phyloP scores from a whole-genome alignment of 2,329 filamentous ascomycete species.

The Cercospora citrullina region DNA sequence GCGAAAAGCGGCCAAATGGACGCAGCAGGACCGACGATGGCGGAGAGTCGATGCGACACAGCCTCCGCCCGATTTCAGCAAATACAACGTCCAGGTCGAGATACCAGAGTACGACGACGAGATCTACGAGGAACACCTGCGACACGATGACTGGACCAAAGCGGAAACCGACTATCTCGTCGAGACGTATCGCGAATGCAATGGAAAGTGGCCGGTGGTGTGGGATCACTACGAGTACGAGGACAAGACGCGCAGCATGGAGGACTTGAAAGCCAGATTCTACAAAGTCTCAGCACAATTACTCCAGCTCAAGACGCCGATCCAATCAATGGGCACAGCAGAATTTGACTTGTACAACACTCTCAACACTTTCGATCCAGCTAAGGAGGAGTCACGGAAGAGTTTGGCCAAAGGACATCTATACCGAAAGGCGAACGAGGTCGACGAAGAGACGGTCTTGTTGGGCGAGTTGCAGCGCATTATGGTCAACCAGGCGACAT shows the following conservation, averaged over 20 bases:
- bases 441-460: constrained; percentile 86
- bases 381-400: constrained; percentile 77
- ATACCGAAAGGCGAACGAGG: constrained; percentile 78
- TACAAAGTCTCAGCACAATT: constrained; percentile 82
- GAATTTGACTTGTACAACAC: constrained; percentile 82
- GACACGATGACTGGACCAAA: constrained; percentile 70
- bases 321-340: constrained; percentile 80
- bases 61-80: constrained; percentile 61
- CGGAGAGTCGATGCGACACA: constrained; percentile 14
- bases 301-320: constrained; percentile 76
- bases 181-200: constrained; percentile 70
- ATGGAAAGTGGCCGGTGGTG: constrained; percentile 87
- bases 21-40: constrained; percentile 18
- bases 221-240: constrained; percentile 73
- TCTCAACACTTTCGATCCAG: constrained; percentile 82
- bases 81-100: constrained; percentile 80
- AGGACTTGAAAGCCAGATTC: constrained; percentile 88
- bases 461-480: constrained; percentile 91
- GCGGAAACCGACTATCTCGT: constrained; percentile 94
- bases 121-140: constrained; percentile 75
- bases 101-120: constrained; percentile 82
- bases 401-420: constrained; percentile 79
- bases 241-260: constrained; percentile 63
- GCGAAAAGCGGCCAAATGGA: constrained; percentile 25
- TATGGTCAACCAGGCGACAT: constrained; percentile 76